Percentiles rank a stretch among this genome's conserved stretches.
Conservation (phyloP, 2,329 filamentous ascomycete species). For the Huntiella savannae region DNA sequence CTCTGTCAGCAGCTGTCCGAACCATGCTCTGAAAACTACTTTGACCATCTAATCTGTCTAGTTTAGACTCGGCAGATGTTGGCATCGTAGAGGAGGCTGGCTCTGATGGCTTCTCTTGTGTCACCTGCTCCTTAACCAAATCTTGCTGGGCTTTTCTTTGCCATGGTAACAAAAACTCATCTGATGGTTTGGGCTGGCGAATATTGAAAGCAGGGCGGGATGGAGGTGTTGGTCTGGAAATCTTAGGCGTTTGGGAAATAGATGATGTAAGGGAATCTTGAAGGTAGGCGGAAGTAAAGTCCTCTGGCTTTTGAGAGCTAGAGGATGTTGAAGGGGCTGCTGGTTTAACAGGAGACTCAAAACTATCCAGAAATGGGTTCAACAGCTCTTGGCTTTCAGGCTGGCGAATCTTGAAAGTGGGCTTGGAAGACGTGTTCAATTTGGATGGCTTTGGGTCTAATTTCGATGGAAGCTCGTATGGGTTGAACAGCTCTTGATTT, state of each 20-base stretch:
- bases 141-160: conserved; percentile 1
- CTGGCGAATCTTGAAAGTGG: background rate
- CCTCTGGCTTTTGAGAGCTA: too few species aligned
- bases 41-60: too few species aligned
- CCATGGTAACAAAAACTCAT: conserved; percentile 8
- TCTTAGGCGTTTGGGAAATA: background rate
- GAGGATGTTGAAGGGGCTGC: too few species aligned
- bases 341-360: too few species aligned
- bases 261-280: too few species aligned
- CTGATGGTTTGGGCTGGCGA: background rate
- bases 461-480: background rate
- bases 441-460: too few species aligned
- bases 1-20: background rate
- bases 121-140: background rate
- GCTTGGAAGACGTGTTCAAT: background rate
- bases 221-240: background rate
- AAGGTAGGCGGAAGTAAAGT: too few species aligned
- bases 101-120: too few species aligned
- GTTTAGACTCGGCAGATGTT: too few species aligned
- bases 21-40: too few species aligned
- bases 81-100: too few species aligned
- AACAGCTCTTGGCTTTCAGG: conserved; percentile 4
- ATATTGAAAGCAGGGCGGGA: conserved; percentile 5
- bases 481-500: conserved; percentile 4
- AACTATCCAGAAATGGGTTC: background rate